phyloP scores from a whole-genome alignment of 305 asterid genomes.

The Striga hermonthica region DNA sequence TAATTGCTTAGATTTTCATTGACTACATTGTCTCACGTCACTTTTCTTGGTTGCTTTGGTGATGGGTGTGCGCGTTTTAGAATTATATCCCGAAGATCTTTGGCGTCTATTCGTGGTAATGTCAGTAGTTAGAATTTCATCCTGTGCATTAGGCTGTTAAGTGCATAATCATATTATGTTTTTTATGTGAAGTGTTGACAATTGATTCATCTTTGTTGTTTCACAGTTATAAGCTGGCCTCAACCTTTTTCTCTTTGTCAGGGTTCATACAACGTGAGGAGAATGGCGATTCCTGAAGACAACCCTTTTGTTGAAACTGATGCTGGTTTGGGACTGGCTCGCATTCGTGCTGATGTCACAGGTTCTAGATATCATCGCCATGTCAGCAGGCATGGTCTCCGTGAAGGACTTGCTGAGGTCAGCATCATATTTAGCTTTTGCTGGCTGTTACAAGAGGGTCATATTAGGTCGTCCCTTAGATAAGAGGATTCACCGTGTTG shows the following conservation, averaged over 20 bases:
- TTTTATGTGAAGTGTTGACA: background rate
- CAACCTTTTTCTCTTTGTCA: slow-evolving; percentile 35
- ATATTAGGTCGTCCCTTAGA: slow-evolving; percentile 3
- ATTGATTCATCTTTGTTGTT: slow-evolving; percentile 12
- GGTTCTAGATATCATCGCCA: slow-evolving; percentile 67
- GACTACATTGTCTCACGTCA: too few relatives aligned
- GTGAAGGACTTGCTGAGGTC: slow-evolving; percentile 90
- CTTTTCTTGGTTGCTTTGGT: too few relatives aligned
- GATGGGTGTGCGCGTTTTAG: too few relatives aligned
- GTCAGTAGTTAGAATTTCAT: background rate
- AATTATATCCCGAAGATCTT: background rate
- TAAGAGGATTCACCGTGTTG: background rate
- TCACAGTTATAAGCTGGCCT: slow-evolving; percentile 14
- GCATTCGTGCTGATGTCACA: slow-evolving; percentile 48
- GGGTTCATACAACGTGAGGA: slow-evolving; percentile 62
- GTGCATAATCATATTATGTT: background rate
- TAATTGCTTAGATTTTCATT: too few relatives aligned
- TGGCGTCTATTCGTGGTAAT: background rate
- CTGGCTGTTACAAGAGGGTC: slow-evolving; percentile 4
- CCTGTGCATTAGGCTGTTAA: background rate
- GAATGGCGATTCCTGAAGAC: slow-evolving; percentile 76
- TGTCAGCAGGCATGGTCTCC: slow-evolving; percentile 54
- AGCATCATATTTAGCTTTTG: slow-evolving; percentile 29
- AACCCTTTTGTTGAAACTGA: slow-evolving; percentile 65
- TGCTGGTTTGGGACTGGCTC: slow-evolving; percentile 42